phyloP scores from a whole-genome alignment of 1,284 basidiomycete species.

The Naganishia cerealis region DNA sequence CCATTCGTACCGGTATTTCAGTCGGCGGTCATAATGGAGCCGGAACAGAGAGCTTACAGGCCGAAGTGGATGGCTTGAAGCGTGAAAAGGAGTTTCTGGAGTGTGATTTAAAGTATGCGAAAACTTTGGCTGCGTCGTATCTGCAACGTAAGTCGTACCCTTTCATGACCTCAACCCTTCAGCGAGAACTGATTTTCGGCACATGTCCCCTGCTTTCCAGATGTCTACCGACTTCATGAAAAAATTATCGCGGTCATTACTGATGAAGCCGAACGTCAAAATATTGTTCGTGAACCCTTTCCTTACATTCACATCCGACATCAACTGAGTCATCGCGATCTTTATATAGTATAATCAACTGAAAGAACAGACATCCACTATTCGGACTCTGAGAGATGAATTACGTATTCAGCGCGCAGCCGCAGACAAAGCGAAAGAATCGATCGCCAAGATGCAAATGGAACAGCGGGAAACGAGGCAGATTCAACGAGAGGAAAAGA shows the following conservation, averaged over 20 bases:
- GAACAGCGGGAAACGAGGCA: slow-evolving; percentile 24
- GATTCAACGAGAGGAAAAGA: slow-evolving; percentile 31
- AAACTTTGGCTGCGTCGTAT: slow-evolving; percentile 26
- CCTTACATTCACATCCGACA: background rate
- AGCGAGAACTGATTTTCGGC: background rate
- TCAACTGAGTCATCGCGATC: background rate
- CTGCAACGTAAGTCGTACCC: slow-evolving; percentile 29
- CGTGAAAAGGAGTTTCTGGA: slow-evolving; percentile 28
- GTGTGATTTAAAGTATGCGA: slow-evolving; percentile 28
- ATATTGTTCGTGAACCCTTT: slow-evolving; percentile 23
- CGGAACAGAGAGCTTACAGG: slow-evolving; percentile 16
- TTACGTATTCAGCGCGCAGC: slow-evolving; percentile 22
- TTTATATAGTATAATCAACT: slow-evolving; percentile 22
- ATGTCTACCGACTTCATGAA: slow-evolving; percentile 32
- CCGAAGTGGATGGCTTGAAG: slow-evolving; percentile 30
- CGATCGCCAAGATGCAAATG: slow-evolving; percentile 20
- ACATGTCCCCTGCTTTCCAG: background rate
- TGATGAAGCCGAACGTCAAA: slow-evolving; percentile 34
- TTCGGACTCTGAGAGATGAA: slow-evolving; percentile 6
- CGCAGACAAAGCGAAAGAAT: slow-evolving; percentile 13
- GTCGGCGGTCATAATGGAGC: background rate
- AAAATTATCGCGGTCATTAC: slow-evolving; percentile 29
- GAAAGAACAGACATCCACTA: slow-evolving; percentile 26
- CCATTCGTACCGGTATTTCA: slow-evolving; percentile 12
- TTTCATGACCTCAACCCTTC: background rate